Percentiles rank a stretch among this genome's conserved stretches.
phyloP scores from a whole-genome alignment of 345 rosid species.

The Eucalyptus lansdowneana region DNA sequence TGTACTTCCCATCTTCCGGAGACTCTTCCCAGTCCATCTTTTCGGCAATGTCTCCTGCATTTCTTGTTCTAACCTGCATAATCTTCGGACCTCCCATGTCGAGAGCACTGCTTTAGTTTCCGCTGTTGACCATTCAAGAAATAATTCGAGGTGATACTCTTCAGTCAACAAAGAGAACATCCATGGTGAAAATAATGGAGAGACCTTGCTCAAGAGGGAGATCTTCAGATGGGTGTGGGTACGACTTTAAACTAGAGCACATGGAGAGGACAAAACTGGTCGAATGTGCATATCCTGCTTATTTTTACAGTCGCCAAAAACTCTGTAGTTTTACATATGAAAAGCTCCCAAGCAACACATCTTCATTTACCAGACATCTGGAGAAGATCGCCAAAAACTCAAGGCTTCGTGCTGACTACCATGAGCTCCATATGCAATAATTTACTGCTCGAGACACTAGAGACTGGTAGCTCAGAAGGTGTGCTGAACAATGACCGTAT shows the following conservation, averaged over 20 bases:
- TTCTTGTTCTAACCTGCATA: neutral
- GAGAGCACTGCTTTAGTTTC: neutral
- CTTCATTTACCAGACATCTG: neutral
- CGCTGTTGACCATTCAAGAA: fast-evolving
- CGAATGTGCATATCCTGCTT: neutral
- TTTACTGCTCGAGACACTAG: neutral
- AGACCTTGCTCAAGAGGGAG: neutral
- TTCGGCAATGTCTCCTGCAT: neutral
- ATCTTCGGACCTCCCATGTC: neutral
- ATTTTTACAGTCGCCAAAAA: neutral
- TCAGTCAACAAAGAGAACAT: neutral
- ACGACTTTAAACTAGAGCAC: neutral
- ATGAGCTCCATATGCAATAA: neutral
- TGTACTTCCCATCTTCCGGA: neutral
- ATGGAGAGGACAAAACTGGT: neutral
- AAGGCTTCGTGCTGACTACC: neutral
- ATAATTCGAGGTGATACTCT: neutral
- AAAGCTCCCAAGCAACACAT: neutral
- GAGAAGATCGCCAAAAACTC: neutral
- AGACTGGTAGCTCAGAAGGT: neutral
- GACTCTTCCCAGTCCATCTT: neutral
- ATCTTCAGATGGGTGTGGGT: neutral
- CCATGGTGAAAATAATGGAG: neutral
- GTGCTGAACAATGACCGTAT: neutral
- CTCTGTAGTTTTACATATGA: neutral